Percentiles rank a stretch among this genome's conserved stretches.
phyloP scores from a whole-genome alignment of 495 filamentous ascomycete species.

The Talaromyces nanjingensis region DNA sequence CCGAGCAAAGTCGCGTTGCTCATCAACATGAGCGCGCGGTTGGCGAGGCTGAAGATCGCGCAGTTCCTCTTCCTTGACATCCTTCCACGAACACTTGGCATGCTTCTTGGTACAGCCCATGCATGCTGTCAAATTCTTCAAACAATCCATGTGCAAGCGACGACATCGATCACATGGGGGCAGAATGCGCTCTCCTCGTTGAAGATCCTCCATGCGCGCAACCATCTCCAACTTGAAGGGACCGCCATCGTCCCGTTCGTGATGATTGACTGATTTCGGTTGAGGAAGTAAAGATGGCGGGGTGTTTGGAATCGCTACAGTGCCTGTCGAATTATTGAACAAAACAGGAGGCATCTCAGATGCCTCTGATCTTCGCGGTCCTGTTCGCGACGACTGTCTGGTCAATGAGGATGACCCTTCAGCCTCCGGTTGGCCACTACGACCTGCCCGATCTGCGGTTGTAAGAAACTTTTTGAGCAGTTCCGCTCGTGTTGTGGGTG shows the following conservation, averaged over 20 bases:
- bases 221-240: slow-evolving; percentile 62
- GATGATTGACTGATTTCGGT: slow-evolving; percentile 35
- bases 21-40: neutral
- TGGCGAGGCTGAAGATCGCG: slow-evolving; percentile 18
- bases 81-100: slow-evolving; percentile 76
- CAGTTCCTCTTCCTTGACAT: slow-evolving; percentile 65
- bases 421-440: slow-evolving; percentile 25
- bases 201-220: slow-evolving; percentile 65
- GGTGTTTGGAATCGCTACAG: slow-evolving; percentile 45
- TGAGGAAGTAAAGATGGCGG: slow-evolving; percentile 44
- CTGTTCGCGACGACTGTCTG: slow-evolving; percentile 24
- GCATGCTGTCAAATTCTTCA: slow-evolving; percentile 80
- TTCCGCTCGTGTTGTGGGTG: slow-evolving; percentile 44
- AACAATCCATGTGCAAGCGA: slow-evolving; percentile 69
- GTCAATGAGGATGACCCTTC: slow-evolving; percentile 13
- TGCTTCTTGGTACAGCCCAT: slow-evolving; percentile 85
- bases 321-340: slow-evolving; percentile 30
- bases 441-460: slow-evolving; percentile 42
- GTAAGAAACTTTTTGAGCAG: slow-evolving; percentile 53
- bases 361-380: slow-evolving; percentile 32
- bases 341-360: slow-evolving; percentile 23
- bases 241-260: slow-evolving; percentile 52
- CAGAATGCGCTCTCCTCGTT: slow-evolving; percentile 61
- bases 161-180: slow-evolving; percentile 82
- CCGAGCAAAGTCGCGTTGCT: neutral